Percentiles rank a stretch among this genome's conserved stretches.
phyloP scores from a whole-genome alignment of 202 grass and related monocot species.

The Zizania palustris region DNA sequence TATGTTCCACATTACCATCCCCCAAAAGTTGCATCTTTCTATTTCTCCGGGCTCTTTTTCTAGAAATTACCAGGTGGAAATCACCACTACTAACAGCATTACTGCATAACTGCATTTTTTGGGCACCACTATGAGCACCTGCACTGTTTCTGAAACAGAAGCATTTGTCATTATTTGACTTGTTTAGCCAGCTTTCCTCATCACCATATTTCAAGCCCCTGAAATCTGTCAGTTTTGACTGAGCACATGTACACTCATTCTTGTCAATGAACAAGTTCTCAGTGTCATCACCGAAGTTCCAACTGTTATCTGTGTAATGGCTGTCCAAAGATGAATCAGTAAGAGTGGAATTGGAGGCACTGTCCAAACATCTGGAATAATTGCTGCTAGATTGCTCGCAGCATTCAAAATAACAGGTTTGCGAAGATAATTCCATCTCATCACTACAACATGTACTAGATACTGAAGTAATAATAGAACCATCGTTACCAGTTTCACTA shows the following conservation, averaged over 20 bases:
- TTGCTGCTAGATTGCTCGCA: constrained; percentile 27
- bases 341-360: constrained; percentile 15
- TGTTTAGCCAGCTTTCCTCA: constrained; percentile 1
- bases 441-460: constrained; percentile 24
- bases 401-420: constrained; percentile 14
- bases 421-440: constrained; percentile 28
- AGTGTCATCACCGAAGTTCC: constrained; percentile 33
- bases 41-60: constrained; percentile 38
- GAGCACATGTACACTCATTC: constrained; percentile 13
- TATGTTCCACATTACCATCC: constrained; percentile 21
- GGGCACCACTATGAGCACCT: constrained; percentile 6
- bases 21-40: constrained; percentile 26
- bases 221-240: constrained; percentile 17
- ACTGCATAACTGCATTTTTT: constrained; percentile 34
- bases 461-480: constrained; percentile 8
- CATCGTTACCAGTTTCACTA: constrained; percentile 30
- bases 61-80: constrained; percentile 45
- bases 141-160: constrained; percentile 24
- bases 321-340: constrained; percentile 28
- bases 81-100: constrained; percentile 22
- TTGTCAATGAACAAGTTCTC: constrained; percentile 2
- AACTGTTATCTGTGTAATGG: constrained; percentile 27
- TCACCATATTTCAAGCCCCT: background rate
- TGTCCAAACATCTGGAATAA: constrained; percentile 19
- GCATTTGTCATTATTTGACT: background rate